These are phyloP conservation scores for Wickerhamomyces strasburgensis DNA, from an alignment of 805 yeast genomes.

Conservation along the genomic window DNA sequence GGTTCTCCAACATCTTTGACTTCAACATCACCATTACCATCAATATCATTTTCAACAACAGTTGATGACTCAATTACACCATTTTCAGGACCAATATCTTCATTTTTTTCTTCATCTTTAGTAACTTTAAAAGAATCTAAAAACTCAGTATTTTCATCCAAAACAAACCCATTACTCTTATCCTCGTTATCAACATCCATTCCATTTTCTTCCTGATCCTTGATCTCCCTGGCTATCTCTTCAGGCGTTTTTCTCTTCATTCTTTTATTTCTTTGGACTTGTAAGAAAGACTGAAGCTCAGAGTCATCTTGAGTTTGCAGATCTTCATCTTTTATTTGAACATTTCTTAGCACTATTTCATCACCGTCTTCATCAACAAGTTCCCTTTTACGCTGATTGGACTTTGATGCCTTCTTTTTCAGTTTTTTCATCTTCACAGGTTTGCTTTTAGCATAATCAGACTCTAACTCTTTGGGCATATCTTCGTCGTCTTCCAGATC, in stretches of 20 bases:
- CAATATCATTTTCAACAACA: not conserved
- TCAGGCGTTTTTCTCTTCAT: constrained; percentile 20
- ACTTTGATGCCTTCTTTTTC: constrained; percentile 18
- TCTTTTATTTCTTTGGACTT: constrained; percentile 16
- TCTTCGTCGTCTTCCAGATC: constrained; percentile 16
- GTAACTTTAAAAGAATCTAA: constrained; percentile 22
- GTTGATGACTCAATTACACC: too few relatives aligned
- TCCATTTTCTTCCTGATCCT: constrained; percentile 11
- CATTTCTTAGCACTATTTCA: constrained; percentile 20
- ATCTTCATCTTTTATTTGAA: constrained; percentile 26
- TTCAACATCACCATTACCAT: not conserved
- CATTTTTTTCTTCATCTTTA: constrained; percentile 3
- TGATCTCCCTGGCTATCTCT: constrained; percentile 21
- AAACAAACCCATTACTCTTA: constrained; percentile 14
- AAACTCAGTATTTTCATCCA: constrained; percentile 35
- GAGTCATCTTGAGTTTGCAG: constrained; percentile 16
- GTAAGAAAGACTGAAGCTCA: constrained; percentile 24
- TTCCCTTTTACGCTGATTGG: constrained; percentile 9
- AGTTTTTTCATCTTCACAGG: constrained; percentile 29
- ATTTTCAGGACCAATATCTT: not conserved
- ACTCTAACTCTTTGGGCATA: constrained; percentile 2
- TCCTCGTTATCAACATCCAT: constrained; percentile 14
- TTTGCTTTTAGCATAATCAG: constrained; percentile 23
- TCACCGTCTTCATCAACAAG: constrained; percentile 17
- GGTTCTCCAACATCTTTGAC: not conserved